Evolutionary conservation across 2,329 filamentous ascomycete genomes (phyloP), one percentile per base, ranked within the genome.

Genomic region (Capronia epimyces): DNA sequence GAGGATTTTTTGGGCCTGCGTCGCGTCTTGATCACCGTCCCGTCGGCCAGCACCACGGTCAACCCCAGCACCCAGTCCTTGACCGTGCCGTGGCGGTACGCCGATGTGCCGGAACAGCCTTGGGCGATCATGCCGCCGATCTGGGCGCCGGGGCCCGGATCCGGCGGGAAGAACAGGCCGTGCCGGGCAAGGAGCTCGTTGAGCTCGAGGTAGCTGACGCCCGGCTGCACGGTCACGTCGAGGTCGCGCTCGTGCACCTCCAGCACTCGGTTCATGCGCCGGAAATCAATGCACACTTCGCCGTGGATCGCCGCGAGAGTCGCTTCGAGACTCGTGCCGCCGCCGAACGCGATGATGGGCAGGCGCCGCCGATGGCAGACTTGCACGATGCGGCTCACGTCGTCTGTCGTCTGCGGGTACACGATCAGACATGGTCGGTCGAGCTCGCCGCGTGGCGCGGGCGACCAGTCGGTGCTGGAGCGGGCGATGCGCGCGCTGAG

Each of bases 181-280:
- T 80, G 83, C 34, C 80, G 81, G 8, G 15, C 6, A 63, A 86
- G 82, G 40, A 82, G 75, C 58, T 85, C 81, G 62, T 96, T 96
- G 49, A 96, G 71, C 46, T 86, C 82, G 77, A 94, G 89, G 89
- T 89, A 96, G 13, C 85, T 84, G 8, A 96, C 84, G 6, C 86
- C 87, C 2, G 90, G 90, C 67, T 96, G 90, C 2, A 95, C 89
- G 3, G 94, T 86, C 42, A 95, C 77, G 62, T 96, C 90, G 86
- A 95, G 89, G 66, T 95, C 90, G 3, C 87, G 84, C 60, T 86
- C 83, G 66, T 95, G 85, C 48, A 95, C 75, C 48, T 83, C 75
- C 25, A 95, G 60, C 16, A 95, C 84, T 61, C 82, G 75, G 66
- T 95, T 84, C 90, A 96, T 96, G 62, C 80, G 81, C 1, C 81